A percentile compares a stretch with the other conserved stretches of the same genome.
phyloP scores from a whole-genome alignment of 1,284 basidiomycete species.

The Moesziomyces globuligerus region DNA sequence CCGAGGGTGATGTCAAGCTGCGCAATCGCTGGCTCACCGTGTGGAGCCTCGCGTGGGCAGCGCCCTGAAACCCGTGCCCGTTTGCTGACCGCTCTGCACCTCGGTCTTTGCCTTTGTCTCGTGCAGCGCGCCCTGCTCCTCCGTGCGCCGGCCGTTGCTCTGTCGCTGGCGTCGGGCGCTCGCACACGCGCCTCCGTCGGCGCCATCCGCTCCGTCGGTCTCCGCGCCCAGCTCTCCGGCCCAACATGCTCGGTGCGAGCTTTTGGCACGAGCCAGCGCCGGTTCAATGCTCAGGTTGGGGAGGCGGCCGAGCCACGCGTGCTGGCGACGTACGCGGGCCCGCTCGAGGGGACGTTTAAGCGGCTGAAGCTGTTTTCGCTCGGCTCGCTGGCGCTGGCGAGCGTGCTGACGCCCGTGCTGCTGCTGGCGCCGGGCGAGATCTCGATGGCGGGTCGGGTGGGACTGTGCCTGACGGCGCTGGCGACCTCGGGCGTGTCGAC shows the following conservation, averaged over 20 bases:
- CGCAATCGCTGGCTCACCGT: conserved; percentile 51
- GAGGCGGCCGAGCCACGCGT: background rate
- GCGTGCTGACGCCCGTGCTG: conserved; percentile 79
- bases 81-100: background rate
- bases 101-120: conserved; percentile 17
- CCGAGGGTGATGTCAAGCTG: conserved; percentile 41
- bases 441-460: conserved; percentile 76
- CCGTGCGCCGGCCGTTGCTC: no score
- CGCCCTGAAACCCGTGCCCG: no score
- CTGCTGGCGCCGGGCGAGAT: conserved; percentile 81
- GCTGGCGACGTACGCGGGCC: conserved; percentile 71
- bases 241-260: background rate
- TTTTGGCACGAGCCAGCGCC: conserved; percentile 5
- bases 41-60: conserved; percentile 41
- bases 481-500: conserved; percentile 79
- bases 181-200: no score
- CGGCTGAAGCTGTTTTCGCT: conserved; percentile 84
- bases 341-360: conserved; percentile 77
- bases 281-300: background rate
- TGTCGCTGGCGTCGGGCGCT: no score
- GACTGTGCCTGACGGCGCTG: conserved; percentile 77
- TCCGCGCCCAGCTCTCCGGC: background rate
- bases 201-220: background rate
- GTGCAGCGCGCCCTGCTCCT: no score
- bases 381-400: conserved; percentile 78